A percentile compares a stretch with the other conserved stretches of the same genome.
Evolutionary conservation across 305 asterid species (phyloP).

Genomic region (Fraxinus floribunda): DNA sequence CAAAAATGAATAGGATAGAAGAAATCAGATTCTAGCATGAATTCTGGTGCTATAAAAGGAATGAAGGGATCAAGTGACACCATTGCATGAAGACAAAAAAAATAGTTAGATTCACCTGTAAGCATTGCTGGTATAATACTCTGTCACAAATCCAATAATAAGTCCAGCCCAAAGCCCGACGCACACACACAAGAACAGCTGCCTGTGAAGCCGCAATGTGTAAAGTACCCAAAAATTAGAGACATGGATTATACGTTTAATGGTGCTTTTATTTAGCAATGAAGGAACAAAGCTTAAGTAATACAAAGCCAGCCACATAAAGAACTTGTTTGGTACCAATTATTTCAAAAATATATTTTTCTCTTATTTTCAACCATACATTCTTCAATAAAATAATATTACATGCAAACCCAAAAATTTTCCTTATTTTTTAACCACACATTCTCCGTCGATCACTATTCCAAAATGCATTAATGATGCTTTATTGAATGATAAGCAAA

Average conservation of each 20-base stretch:
- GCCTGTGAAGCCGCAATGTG: constrained; percentile 40
- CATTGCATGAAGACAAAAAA: neutral
- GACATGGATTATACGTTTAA: neutral
- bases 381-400: no score
- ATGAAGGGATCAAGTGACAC: neutral
- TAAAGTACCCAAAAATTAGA: neutral
- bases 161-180: constrained; percentile 92
- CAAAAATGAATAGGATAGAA: neutral
- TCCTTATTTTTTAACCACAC: no score
- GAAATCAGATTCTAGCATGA: neutral
- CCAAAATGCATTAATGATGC: neutral
- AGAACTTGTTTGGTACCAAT: no score
- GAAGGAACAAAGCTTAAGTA: constrained; percentile 26
- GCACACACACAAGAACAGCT: constrained; percentile 64
- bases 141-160: constrained; percentile 71
- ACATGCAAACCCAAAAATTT: no score
- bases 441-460: no score
- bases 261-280: neutral
- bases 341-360: no score
- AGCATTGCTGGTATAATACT: constrained; percentile 80
- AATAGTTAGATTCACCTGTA: constrained; percentile 48
- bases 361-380: no score
- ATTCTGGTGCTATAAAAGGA: neutral
- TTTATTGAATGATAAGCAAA: neutral
- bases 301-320: neutral